Evolutionary conservation across 768 basidiomycete genomes (phyloP), one percentile per base, ranked within the genome.

Genomic region (Tulasnella calospora): DNA sequence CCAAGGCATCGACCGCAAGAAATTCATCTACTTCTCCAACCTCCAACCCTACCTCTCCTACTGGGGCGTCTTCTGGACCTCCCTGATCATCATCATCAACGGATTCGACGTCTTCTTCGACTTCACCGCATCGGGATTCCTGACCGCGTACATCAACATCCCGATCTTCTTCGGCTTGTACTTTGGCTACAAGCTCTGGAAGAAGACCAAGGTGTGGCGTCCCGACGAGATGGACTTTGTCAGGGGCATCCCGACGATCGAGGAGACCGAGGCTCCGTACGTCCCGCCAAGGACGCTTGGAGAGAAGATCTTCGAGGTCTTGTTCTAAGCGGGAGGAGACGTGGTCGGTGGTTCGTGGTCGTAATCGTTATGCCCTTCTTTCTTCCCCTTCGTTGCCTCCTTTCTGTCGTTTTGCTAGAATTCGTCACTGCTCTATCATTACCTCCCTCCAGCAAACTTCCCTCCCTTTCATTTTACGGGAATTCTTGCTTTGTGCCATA

Each of bases 181-280:
- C 83, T 21, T 86, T 36, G 85, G 84, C 38, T 90, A 86, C 84
- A 87, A 88, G 82, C 0, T 88, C 23, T 82, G 80, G 81, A 86
- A 85, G 84, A 83, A 83, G 75, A 84, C 84, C 8, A 84, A 84
- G 47, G 74, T 85, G 61, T 91, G 90, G 90, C 88, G 86, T 78
- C 86, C 89, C 2, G 78, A 86, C 33, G 89, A 93, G 80, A 91
- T 92, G 88, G 92, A 93, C 83, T 91, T 92, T 79, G 88, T 89
- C 79, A 91, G 91, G 89, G 89, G 91, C 76, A 90, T 93, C 78
- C 92, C 92, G 2, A 87, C 88, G 0, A 71, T 89, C 40, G 91
- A 92, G 83, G 91, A 93, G 84, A 93, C 92, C 0, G 92, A 91
- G 80, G 71, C 82, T 6, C 89, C 88, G 0, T 86, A 88, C 80